phyloP scores from a whole-genome alignment of 2,329 filamentous ascomycete species.

The Colletotrichum sp. region DNA sequence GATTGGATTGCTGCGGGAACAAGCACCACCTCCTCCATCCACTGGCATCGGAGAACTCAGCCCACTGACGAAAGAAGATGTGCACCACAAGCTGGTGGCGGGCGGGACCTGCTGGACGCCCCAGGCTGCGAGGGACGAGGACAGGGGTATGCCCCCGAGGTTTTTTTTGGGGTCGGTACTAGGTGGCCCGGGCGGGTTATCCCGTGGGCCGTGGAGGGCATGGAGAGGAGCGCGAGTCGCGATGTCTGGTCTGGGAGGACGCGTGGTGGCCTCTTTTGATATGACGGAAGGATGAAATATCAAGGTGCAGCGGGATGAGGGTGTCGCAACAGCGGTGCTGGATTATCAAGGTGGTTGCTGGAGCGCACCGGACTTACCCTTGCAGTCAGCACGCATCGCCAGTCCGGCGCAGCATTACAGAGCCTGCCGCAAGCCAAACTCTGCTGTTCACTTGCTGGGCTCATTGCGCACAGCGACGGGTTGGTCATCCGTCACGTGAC shows the following conservation, averaged over 20 bases:
- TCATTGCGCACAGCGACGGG: slow-evolving; percentile 4
- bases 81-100: background rate
- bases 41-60: slow-evolving; percentile 1
- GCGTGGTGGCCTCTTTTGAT: background rate
- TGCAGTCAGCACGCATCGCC: background rate
- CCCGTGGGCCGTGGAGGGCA: slow-evolving; percentile 13
- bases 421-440: background rate
- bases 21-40: background rate
- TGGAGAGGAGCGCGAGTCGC: slow-evolving; percentile 13
- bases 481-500: slow-evolving; percentile 1
- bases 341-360: background rate
- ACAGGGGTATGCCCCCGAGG: slow-evolving; percentile 15
- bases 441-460: background rate
- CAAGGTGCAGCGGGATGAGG: background rate
- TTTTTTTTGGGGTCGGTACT: slow-evolving; percentile 5
- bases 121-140: background rate
- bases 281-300: background rate
- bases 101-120: slow-evolving; percentile 6
- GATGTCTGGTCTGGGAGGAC: slow-evolving; percentile 4
- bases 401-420: background rate
- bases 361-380: background rate
- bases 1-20: background rate
- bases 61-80: slow-evolving; percentile 15
- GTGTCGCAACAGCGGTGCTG: background rate
- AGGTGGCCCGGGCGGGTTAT: slow-evolving; percentile 17